Evolutionary conservation across 2,329 filamentous ascomycete species (phyloP).

Genomic region (Ceratocystis albifundus): DNA sequence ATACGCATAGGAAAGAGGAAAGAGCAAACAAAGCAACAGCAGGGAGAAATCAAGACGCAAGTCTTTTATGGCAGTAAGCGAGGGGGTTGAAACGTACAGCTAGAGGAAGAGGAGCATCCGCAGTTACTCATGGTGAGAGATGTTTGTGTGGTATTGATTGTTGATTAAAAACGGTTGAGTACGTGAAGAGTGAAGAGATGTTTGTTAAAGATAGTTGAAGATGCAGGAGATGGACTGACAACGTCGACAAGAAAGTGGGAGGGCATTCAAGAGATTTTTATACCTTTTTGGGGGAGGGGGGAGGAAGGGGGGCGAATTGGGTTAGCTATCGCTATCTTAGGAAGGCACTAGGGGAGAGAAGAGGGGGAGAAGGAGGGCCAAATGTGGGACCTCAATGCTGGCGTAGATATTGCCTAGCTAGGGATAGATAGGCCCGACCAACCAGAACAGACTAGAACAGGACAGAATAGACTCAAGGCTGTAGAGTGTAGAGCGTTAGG

Average conservation of each 20-base stretch:
- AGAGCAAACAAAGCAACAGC: not conserved
- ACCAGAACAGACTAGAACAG: not conserved
- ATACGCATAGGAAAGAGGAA: not conserved
- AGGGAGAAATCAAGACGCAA: not conserved
- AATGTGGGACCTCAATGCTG: not conserved
- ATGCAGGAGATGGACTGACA: not conserved
- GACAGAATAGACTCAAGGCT: not conserved
- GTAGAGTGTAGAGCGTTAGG: too few species aligned
- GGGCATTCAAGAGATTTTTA: constrained; percentile 3
- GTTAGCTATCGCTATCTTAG: not conserved
- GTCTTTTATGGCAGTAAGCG: too few species aligned
- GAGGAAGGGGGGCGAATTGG: not conserved
- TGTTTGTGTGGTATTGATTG: not conserved
- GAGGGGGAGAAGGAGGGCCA: not conserved
- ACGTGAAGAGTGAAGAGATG: not conserved
- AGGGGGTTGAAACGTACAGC: constrained; percentile 14
- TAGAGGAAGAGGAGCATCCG: constrained; percentile 16
- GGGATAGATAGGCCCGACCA: not conserved
- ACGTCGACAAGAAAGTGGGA: not conserved
- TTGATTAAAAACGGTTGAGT: constrained; percentile 4
- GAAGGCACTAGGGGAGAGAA: not conserved
- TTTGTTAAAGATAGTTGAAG: not conserved
- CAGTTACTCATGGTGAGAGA: constrained; percentile 18
- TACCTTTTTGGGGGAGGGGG: not conserved
- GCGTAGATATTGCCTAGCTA: not conserved